Evolutionary conservation across 1,284 basidiomycete species (phyloP), one percentile per base, ranked within the genome.

Genomic region (Cutaneotrichosporon mucoides): DNA sequence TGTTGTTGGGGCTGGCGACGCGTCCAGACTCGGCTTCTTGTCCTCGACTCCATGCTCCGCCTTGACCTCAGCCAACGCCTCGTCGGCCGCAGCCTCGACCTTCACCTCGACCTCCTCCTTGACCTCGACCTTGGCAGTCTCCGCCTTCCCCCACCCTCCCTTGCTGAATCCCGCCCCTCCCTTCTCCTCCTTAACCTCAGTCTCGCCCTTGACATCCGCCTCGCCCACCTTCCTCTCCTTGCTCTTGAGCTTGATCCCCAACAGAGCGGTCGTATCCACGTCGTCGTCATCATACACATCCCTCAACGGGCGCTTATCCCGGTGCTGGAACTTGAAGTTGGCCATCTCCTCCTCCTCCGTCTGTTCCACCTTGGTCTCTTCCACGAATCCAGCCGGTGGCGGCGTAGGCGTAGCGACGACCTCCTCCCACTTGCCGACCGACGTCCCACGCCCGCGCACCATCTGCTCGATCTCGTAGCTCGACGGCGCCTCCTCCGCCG

Each of bases 351-450:
- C 68, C n/a, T 60, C 66, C 24, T 60, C 61, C 36, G 46, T 59
- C 57, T 57, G 34, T 36, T 37, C 40, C 50, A 24, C 24, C 24
- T 46, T 50, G 9, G 36, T 34, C 15, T 34, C 16, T 6, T 15
- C 48, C 3, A 9, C 53, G 10, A 48, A 16, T 6, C 49, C 54
- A 2, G 36, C 34, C 41, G 52, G 50, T 37, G 43, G 58, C 4
- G 48, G 48, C 8, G 51, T 50, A 2, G 53, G 53, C 16, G 44
- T 45, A 6, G 24, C 59, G n/a, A 56, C 57, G 8, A 96, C 85
- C 33, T 86, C 79, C 74, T 92, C 80, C 95, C 95, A 99, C 66
- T 86, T 83, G 1, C 95, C 93, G 0, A 86, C 88, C 7, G 86
- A 78, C 1, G 90, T 92, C 69, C 89, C 81, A 82, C 64, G 82